Evolutionary conservation across 2,329 filamentous ascomycete genomes (phyloP), one percentile per base, ranked within the genome.

Genomic region (Pseudogymnoascus sp.): DNA sequence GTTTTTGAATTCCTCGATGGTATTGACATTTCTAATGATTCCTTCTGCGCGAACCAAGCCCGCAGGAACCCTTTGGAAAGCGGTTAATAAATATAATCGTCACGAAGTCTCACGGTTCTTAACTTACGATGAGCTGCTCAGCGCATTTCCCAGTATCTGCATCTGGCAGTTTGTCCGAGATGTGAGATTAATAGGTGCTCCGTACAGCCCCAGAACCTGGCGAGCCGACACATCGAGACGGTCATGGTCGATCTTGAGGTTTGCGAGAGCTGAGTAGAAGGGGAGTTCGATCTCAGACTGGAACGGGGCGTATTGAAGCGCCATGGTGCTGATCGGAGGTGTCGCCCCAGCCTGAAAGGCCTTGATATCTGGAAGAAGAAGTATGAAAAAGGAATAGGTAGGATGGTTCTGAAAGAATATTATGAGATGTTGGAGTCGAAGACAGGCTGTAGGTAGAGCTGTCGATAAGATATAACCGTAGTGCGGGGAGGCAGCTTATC

Each of bases 11-110:
- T 95, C 91, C 70, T 97, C 93, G 69, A 96, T 84, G 1, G 95
- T 97, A 74, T 99, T 99, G 72, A 93, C 88, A 77, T 99, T 99
- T 74, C 89, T 93, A 71, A 99, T 96, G 73, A 90, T 91, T 66
- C 95, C 95, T 75, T 97, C 93, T 54, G 90, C 93, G 69, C 93
- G 88, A 72, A 88, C 90, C 71, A 85, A 86, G 67, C 85, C 86
- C 59, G 83, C 76, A n/a, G 88, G 86, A 21, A 86, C 83, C 68
- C 89, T 91, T 69, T 21, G 54, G 54, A 37, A 39, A 34, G n/a
- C 63, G 63, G 64, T 73, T 66, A 73, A 66, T 62, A 51, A 60
- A 57, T 31, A 21, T 42, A 21, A 39, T 47, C 23, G 40, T 34
- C 51, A n/a, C 11, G 36, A 54, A 31, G 63, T 29, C 40, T 42